These are phyloP conservation scores for Taphrina flavorubra DNA, from an alignment of 1,139 yeast genomes.

Conservation along the genomic window DNA sequence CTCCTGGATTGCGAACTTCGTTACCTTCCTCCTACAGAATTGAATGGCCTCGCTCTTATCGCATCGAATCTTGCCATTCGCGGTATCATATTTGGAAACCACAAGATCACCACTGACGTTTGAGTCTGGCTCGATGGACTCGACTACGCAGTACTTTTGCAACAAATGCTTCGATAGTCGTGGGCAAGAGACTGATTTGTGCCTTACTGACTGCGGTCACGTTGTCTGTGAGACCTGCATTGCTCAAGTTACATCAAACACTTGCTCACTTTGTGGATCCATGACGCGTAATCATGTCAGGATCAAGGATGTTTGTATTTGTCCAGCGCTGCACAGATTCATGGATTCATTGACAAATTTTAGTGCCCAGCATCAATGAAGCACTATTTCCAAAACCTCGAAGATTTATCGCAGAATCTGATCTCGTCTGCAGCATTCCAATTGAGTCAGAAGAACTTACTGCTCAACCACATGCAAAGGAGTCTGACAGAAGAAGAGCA, in stretches of 20 bases:
- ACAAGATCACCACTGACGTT: too few species aligned
- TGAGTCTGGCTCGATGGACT: neutral
- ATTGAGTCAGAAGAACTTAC: constrained; percentile 12
- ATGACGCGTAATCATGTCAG: neutral
- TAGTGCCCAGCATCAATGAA: constrained; percentile 14
- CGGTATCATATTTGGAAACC: too few species aligned
- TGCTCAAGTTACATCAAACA: neutral
- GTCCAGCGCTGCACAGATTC: neutral
- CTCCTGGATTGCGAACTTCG: too few species aligned
- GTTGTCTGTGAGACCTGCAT: constrained; percentile 1
- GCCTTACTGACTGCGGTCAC: constrained; percentile 18
- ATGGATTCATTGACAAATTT: neutral
- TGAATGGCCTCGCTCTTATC: too few species aligned
- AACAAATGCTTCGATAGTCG: constrained; percentile 13
- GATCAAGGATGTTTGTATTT: constrained; percentile 11
- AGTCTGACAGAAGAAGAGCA: neutral
- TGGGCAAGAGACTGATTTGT: neutral
- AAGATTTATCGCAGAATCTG: neutral
- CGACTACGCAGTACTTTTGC: constrained; percentile 5
- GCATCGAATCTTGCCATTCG: too few species aligned
- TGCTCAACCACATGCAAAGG: constrained; percentile 1
- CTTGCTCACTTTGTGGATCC: constrained; percentile 8
- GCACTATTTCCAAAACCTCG: constrained; percentile 13
- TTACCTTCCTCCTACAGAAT: too few species aligned
- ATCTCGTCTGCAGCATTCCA: neutral